Evolutionary conservation across 1,139 yeast species (phyloP).

Genomic region (Zygosaccharomyces pseudobailii): DNA sequence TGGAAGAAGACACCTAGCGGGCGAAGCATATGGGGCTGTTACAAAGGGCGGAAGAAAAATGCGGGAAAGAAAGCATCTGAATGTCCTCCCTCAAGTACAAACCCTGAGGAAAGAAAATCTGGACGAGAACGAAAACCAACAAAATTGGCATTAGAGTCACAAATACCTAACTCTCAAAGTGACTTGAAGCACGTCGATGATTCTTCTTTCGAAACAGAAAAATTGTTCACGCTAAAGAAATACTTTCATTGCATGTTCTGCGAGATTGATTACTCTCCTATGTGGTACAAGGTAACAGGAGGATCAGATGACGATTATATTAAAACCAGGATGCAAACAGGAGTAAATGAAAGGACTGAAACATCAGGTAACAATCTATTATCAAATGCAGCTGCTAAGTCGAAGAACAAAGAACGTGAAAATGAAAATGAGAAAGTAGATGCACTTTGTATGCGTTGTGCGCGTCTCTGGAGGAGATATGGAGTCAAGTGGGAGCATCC

Average conservation of each 20-base stretch:
- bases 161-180: conserved; percentile 5
- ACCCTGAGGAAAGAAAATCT: conserved; percentile 32
- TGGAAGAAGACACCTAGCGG: conserved; percentile 90
- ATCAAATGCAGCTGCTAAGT: conserved; percentile 42
- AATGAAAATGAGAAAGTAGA: conserved; percentile 32
- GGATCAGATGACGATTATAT: conserved; percentile 59
- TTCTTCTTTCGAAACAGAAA: conserved; percentile 36
- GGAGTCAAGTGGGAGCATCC: conserved; percentile 91
- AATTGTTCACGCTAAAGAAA: conserved; percentile 17
- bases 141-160: conserved; percentile 8
- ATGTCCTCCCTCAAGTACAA: conserved; percentile 27
- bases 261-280: conserved; percentile 30
- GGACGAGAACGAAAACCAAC: conserved; percentile 24
- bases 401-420: conserved; percentile 1
- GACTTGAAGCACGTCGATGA: conserved; percentile 37
- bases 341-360: conserved; percentile 35
- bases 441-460: conserved; percentile 83
- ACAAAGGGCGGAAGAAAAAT: conserved; percentile 63
- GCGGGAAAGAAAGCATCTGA: conserved; percentile 18
- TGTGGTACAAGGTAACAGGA: conserved; percentile 44
- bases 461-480: conserved; percentile 84
- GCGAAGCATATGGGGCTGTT: conserved; percentile 61
- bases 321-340: conserved; percentile 18
- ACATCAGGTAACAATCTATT: conserved; percentile 37
- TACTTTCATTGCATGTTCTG: conserved; percentile 35